Base-by-base conservation (phyloP, 2,329 filamentous ascomycete species). In the Microsporum ferrugineum region DNA sequence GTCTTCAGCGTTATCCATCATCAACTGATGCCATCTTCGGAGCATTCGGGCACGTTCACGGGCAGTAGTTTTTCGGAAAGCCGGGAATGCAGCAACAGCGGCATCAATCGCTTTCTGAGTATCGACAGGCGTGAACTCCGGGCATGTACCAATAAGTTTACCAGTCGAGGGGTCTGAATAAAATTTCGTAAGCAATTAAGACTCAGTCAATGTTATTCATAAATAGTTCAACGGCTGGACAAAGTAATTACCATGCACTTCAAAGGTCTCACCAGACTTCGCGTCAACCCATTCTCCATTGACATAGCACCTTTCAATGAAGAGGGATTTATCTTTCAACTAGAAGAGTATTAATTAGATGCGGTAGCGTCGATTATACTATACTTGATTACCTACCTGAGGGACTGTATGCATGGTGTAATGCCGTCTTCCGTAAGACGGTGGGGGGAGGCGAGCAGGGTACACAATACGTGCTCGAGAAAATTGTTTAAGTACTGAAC, bases 261-360 rank as follows among this genome's bases (percentile, higher is more conserved):
- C 86, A 74, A 97, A 99, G 53, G 90, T 96, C 82, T 95, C 86
- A 71, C 90, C 89, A 0, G 90, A 95, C 70, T 85, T 84, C 67
- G 92, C 89, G 68, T 82, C 81, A 64, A 95, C 83, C 89, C 91
- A 99, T 82, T 95, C 83, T 70, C 94, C 94, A 72, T 99, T 92
- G 70, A 97, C 86, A 71, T 92, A 96, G 69, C 85, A 77, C 71
- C 91, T 83, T 67, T 87, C 84, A 78, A 95, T 96, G 69, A 97
- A 83, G 63, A 99, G 82, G 29, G 87, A 89, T 39, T 84, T 83
- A 68, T 92, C 88, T 70, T 85, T 88, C 69, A 92, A 83, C 86
- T 91, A 45, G 0, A 58, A 43, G 5, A 39, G 34, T 31, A n/a
- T 3, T 36, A 58, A 45, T 55, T 63, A 61, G 61, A 49, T 49